phyloP scores from a whole-genome alignment of 169 alveolate genomes.

The Neospora caninum region DNA sequence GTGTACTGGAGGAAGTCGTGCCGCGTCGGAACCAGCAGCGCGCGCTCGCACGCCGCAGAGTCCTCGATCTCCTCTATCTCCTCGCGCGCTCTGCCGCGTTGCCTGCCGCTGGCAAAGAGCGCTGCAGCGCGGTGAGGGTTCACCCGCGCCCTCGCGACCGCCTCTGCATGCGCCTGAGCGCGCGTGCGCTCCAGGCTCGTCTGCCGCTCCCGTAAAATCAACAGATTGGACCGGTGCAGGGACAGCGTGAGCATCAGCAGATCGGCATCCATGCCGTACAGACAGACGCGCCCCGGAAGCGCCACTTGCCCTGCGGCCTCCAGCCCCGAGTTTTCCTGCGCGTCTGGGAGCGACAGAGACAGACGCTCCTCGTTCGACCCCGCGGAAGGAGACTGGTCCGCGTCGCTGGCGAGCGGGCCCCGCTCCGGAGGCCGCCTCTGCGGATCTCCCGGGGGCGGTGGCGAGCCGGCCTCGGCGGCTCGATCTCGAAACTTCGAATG shows the following conservation, averaged over 20 bases:
- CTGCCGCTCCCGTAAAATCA: conserved; percentile 91
- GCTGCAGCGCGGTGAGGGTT: background rate
- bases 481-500: background rate
- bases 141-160: conserved; percentile 40
- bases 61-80: conserved; percentile 5
- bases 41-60: background rate
- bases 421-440: background rate
- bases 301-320: background rate
- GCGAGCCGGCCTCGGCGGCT: background rate
- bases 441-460: background rate
- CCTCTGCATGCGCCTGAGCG: conserved; percentile 51
- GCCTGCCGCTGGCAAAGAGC: background rate
- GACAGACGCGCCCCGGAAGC: conserved; percentile 76
- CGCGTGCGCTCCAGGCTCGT: conserved; percentile 17
- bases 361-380: no score
- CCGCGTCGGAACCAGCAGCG: conserved; percentile 44
- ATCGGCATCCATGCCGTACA: conserved; percentile 99
- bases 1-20: conserved; percentile 53
- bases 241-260: conserved; percentile 96
- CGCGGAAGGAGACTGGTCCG: background rate
- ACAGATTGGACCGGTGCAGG: conserved; percentile 95
- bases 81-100: conserved; percentile 10
- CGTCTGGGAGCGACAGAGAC: background rate
- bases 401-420: background rate
- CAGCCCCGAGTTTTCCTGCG: background rate